A percentile compares a stretch with the other conserved stretches of the same genome.
phyloP scores from a whole-genome alignment of 2,329 filamentous ascomycete genomes.

The Zymoseptoria crescenta region DNA sequence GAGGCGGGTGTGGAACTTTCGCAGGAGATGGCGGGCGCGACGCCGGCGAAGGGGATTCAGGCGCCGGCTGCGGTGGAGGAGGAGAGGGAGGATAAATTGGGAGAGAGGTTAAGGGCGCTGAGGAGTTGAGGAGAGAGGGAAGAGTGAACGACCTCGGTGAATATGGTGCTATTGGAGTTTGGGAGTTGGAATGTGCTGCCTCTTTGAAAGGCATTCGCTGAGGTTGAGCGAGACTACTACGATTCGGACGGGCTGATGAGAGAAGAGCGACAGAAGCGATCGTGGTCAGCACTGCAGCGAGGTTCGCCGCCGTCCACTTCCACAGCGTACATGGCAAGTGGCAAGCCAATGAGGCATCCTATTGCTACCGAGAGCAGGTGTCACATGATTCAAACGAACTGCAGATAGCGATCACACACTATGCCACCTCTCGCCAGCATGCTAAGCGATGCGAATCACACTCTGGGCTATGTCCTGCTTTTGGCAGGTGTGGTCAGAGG shows the following conservation, averaged over 20 bases:
- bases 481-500: background rate
- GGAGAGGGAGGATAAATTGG: slow-evolving; percentile 69
- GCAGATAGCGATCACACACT: background rate
- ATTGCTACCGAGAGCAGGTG: too few relatives aligned
- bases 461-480: background rate
- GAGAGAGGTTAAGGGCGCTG: slow-evolving; percentile 49
- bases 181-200: background rate
- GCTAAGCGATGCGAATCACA: background rate
- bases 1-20: slow-evolving; percentile 78
- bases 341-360: too few relatives aligned
- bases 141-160: too few relatives aligned
- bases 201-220: background rate
- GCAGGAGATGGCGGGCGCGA: slow-evolving; percentile 60
- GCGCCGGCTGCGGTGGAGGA: slow-evolving; percentile 56
- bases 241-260: background rate
- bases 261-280: background rate
- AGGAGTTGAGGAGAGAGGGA: slow-evolving; percentile 31
- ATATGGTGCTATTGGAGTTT: background rate
- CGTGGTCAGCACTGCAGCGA: background rate
- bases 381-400: background rate
- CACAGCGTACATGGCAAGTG: too few relatives aligned
- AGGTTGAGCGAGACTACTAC: background rate
- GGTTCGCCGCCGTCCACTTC: background rate
- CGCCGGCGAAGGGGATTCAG: slow-evolving; percentile 46
- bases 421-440: background rate